Evolutionary conservation across 192 early-diverging fungal genomes (phyloP), one percentile per base, ranked within the genome.

Genomic region (Coemansia sp.): DNA sequence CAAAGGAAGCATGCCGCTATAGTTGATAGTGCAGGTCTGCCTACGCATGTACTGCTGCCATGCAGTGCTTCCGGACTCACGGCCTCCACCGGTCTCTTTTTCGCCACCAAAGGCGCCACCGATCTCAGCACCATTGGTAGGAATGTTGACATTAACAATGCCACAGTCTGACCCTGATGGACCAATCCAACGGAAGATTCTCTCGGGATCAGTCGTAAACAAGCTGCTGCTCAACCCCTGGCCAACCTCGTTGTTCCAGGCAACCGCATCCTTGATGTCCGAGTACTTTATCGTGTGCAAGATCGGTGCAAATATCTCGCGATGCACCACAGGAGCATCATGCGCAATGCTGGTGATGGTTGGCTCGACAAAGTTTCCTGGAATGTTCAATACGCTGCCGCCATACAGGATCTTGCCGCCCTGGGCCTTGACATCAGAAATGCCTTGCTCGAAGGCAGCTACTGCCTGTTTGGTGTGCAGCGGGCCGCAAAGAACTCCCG

Each of bases 91-190:
- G 21, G 92, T 94, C 68, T 97, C 94, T 82, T 97, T 97, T 80
- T 97, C 91, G 50, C 94, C 94, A 42, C 94, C 94, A 80, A 97
- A 95, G 6, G 94, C 94, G 41, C 93, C 92, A 38, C 94, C 94
- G 73, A 97, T 93, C 81, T 97, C 94, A 26, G 94, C 93, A 39
- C 94, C 94, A 73, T 91, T 94, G 51, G 94, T 95, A 20, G 94
- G 93, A 61, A 97, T 89, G 82, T 97, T 97, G 53, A 94, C 87
- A 75, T 94, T 95, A 70, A 94, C 90, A 28, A 89, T 89, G 50
- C 92, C 92, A 53, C 90, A 94, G 80, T 96, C 94, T 14, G 91
- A 91, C 36, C 94, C 94, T 12, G 81, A 63, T 21, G 94, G 88
- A 12, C 93, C 92, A 57, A 89, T 92, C 94, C 94, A 96, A 67